These are phyloP conservation scores for Neurospora tetraspora DNA, from an alignment of 495 filamentous ascomycete genomes.

Conservation along the genomic window DNA sequence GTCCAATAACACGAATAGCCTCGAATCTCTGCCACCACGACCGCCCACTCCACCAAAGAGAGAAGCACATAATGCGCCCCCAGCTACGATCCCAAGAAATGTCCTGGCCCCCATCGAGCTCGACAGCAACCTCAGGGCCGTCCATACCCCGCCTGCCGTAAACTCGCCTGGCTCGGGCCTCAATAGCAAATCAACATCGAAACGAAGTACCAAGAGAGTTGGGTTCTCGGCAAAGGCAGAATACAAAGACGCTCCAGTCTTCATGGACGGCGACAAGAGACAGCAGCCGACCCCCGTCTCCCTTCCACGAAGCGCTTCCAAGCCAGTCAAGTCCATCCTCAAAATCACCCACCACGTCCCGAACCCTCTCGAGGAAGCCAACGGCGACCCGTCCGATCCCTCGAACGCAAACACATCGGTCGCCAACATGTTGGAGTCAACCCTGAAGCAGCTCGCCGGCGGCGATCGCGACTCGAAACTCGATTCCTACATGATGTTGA, in stretches of 20 bases:
- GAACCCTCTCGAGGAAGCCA: constrained; percentile 33
- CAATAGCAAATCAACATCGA: constrained; percentile 50
- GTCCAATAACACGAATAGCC: constrained; percentile 20
- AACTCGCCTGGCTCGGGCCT: constrained; percentile 40
- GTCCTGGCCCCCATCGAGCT: constrained; percentile 21
- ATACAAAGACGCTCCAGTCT: constrained; percentile 52
- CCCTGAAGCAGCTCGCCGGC: constrained; percentile 65
- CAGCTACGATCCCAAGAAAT: constrained; percentile 11
- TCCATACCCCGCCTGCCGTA: constrained; percentile 39
- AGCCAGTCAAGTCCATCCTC: constrained; percentile 76
- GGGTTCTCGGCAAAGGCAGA: constrained; percentile 64
- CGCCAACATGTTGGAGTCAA: constrained; percentile 74
- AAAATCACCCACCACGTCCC: constrained; percentile 49
- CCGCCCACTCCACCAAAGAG: constrained; percentile 45
- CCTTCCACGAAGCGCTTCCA: constrained; percentile 50
- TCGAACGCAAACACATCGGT: constrained; percentile 34
- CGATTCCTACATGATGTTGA: constrained; percentile 80
- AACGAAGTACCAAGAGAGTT: constrained; percentile 53
- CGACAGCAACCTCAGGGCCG: constrained; percentile 15
- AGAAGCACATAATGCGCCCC: constrained; percentile 31
- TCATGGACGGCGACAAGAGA: constrained; percentile 31
- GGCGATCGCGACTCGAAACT: constrained; percentile 55
- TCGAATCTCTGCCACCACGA: constrained; percentile 36
- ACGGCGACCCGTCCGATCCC: constrained; percentile 22
- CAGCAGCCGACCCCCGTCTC: constrained; percentile 33